Percentiles rank a stretch among this genome's conserved stretches.
phyloP scores from a whole-genome alignment of 345 rosid genomes.

The Rhodomyrtus tomentosa region DNA sequence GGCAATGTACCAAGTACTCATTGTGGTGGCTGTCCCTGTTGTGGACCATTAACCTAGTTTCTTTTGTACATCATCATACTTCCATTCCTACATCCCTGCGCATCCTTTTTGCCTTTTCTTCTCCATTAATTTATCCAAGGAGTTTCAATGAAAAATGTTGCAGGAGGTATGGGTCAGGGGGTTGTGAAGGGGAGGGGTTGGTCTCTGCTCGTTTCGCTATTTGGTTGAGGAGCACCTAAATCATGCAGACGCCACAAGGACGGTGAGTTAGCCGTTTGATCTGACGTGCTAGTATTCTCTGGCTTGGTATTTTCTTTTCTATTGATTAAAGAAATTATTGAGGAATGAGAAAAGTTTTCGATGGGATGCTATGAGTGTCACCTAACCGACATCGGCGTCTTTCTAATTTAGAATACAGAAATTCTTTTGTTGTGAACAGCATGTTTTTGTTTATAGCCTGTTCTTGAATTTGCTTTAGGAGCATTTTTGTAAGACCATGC shows the following conservation, averaged over 20 bases:
- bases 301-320: background rate
- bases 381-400: background rate
- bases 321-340: background rate
- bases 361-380: background rate
- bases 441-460: background rate
- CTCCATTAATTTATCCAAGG: constrained; percentile 2
- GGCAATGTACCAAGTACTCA: constrained; percentile 21
- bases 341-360: background rate
- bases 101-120: background rate
- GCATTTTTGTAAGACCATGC: background rate
- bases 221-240: constrained; percentile 11
- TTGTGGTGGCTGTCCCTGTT: constrained; percentile 16
- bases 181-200: constrained; percentile 14
- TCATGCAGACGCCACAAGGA: constrained; percentile 87
- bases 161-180: constrained; percentile 47
- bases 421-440: background rate
- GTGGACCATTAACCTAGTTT: background rate
- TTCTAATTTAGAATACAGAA: background rate
- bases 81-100: background rate
- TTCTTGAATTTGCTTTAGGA: background rate
- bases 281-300: background rate
- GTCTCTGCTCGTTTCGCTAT: background rate
- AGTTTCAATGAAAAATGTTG: constrained; percentile 7
- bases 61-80: constrained; percentile 16
- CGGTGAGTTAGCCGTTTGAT: constrained; percentile 31